These are phyloP conservation scores for Plectosphaerella cucumerina DNA, from an alignment of 2,329 filamentous ascomycete species.

Conservation along the genomic window DNA sequence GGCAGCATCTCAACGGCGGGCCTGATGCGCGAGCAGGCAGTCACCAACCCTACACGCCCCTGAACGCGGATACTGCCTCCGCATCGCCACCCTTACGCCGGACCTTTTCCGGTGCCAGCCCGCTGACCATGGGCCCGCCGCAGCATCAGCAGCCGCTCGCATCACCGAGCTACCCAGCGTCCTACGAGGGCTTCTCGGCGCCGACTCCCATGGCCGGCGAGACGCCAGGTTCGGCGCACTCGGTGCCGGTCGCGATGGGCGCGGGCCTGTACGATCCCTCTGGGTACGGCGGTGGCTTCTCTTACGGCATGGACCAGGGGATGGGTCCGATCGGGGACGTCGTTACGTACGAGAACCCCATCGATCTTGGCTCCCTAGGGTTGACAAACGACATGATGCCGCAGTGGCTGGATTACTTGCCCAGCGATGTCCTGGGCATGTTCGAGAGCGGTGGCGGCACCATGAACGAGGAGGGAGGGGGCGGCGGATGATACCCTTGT, in stretches of 20 bases:
- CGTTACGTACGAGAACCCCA: slow-evolving; percentile 72
- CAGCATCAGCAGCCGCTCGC: neutral
- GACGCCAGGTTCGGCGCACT: neutral
- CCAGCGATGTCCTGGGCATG: slow-evolving; percentile 58
- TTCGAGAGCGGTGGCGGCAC: slow-evolving; percentile 31
- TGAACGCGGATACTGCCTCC: neutral
- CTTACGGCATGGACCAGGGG: slow-evolving; percentile 16
- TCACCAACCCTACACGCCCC: neutral
- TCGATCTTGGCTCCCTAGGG: slow-evolving; percentile 67
- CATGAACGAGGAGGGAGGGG: neutral
- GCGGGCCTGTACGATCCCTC: slow-evolving; percentile 5
- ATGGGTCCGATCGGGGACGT: slow-evolving; percentile 30
- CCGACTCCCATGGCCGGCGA: neutral
- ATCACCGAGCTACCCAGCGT: neutral
- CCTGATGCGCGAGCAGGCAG: no score
- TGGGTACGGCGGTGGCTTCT: slow-evolving; percentile 7
- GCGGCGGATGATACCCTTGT: neutral
- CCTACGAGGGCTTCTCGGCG: neutral
- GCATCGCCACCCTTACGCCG: neutral
- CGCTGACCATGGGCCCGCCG: neutral
- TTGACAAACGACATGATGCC: slow-evolving; percentile 62
- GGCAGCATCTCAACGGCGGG: slow-evolving; percentile 6
- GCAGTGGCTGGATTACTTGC: slow-evolving; percentile 68
- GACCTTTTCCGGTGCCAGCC: neutral
- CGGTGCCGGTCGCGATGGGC: neutral